Percentiles rank a stretch among this genome's conserved stretches.
Conservation (phyloP, 2,329 filamentous ascomycete genomes). For the Lachnellula subtilissima region DNA sequence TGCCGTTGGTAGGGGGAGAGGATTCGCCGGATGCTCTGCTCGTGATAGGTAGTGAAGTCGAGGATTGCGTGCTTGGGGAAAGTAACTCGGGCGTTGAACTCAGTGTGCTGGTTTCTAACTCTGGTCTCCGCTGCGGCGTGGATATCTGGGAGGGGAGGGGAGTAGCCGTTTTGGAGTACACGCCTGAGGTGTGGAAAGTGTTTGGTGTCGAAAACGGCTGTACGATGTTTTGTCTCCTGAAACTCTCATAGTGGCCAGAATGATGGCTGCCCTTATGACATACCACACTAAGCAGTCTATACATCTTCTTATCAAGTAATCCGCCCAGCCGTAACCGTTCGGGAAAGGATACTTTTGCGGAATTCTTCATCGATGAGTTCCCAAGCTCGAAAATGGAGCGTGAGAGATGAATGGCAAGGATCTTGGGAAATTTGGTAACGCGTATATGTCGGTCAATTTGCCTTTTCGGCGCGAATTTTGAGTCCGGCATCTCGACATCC, state of each 20-base stretch:
- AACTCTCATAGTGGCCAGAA: slow-evolving; percentile 95
- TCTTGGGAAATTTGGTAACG: slow-evolving; percentile 80
- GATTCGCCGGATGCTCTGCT: slow-evolving; percentile 15
- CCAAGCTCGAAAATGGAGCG: slow-evolving; percentile 83
- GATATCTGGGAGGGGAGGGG: slow-evolving; percentile 26
- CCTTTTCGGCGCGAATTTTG: slow-evolving; percentile 69
- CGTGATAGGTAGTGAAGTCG: slow-evolving; percentile 22
- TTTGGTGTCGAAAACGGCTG: slow-evolving; percentile 79
- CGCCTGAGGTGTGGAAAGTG: slow-evolving; percentile 69
- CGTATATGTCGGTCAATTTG: slow-evolving; percentile 83
- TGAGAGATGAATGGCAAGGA: slow-evolving; percentile 87
- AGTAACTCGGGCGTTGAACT: slow-evolving; percentile 27
- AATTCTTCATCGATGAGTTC: slow-evolving; percentile 81
- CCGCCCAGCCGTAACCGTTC: slow-evolving; percentile 80
- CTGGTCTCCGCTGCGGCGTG: slow-evolving; percentile 28
- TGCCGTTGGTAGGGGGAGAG: background rate
- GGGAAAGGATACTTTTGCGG: slow-evolving; percentile 88
- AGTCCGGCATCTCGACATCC: slow-evolving; percentile 69
- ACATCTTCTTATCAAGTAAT: slow-evolving; percentile 70
- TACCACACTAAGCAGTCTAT: slow-evolving; percentile 80
- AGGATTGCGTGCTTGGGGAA: slow-evolving; percentile 26
- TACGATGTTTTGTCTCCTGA: slow-evolving; percentile 76
- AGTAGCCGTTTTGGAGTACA: slow-evolving; percentile 44
- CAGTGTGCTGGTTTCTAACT: slow-evolving; percentile 20
- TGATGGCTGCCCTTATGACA: slow-evolving; percentile 95